A percentile compares a stretch with the other conserved stretches of the same genome.
These are phyloP conservation scores for Sarocladium oryzae DNA, from an alignment of 2,329 filamentous ascomycete species.

Conservation along the genomic window DNA sequence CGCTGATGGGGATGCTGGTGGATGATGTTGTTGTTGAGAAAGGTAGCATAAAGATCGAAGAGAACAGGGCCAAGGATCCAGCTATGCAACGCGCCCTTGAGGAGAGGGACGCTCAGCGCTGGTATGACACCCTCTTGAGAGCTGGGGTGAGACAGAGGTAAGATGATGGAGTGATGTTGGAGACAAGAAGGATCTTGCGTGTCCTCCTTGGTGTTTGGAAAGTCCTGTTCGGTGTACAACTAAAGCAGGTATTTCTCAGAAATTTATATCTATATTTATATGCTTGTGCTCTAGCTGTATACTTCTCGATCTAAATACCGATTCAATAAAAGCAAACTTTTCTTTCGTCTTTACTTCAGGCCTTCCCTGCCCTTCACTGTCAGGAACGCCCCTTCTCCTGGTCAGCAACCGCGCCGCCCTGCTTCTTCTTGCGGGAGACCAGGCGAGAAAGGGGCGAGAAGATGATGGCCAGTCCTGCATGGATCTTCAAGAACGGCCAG, in stretches of 20 bases:
- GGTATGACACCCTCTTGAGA: neutral
- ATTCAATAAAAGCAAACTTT: neutral
- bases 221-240: neutral
- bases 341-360: neutral
- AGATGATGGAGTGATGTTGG: too few species aligned
- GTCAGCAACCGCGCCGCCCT: neutral
- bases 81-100: neutral
- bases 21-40: neutral
- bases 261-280: neutral
- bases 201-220: too few species aligned
- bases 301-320: neutral
- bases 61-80: neutral
- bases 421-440: neutral
- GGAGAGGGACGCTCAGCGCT: constrained; percentile 4
- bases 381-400: constrained; percentile 7
- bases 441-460: neutral
- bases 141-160: too few species aligned
- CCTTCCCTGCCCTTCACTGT: constrained; percentile 9
- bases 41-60: neutral
- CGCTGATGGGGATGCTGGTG: neutral
- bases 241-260: neutral
- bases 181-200: too few species aligned
- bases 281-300: neutral
- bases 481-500: constrained; percentile 8
- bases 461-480: neutral